These are phyloP conservation scores for Cairneyella variabilis DNA, from an alignment of 495 filamentous ascomycete species.

Conservation along the genomic window DNA sequence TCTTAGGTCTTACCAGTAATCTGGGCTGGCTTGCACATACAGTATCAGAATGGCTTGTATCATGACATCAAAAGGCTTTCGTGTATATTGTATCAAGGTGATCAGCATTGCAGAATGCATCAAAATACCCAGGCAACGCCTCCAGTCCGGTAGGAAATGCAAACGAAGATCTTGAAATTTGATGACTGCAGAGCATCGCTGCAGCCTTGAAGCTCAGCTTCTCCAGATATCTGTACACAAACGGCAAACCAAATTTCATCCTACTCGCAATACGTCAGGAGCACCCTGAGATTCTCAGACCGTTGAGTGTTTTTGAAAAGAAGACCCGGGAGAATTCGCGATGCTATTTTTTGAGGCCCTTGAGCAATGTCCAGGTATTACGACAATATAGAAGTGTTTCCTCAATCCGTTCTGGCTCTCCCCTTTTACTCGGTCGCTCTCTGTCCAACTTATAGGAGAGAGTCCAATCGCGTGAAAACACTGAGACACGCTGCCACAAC, in stretches of 20 bases:
- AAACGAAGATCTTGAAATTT: no score
- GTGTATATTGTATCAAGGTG: no score
- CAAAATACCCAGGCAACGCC: no score
- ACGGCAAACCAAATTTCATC: no score
- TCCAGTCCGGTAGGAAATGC: no score
- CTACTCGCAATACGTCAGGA: neutral
- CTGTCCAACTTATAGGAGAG: slow-evolving; percentile 59
- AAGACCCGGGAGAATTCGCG: slow-evolving; percentile 3
- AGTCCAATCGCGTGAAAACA: slow-evolving; percentile 95
- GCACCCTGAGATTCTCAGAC: slow-evolving; percentile 11
- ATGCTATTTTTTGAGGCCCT: slow-evolving; percentile 24
- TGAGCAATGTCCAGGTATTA: slow-evolving; percentile 21
- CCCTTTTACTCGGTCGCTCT: neutral
- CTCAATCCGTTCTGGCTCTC: neutral
- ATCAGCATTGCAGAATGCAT: no score
- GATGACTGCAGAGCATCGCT: no score
- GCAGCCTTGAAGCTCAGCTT: no score
- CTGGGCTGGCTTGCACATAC: no score
- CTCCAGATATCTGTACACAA: no score
- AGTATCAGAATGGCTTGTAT: neutral
- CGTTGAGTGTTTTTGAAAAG: neutral
- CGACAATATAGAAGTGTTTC: slow-evolving; percentile 20
- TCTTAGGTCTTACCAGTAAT: no score
- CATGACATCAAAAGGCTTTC: no score
- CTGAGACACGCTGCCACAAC: slow-evolving; percentile 91